phyloP scores from a whole-genome alignment of 495 filamentous ascomycete genomes.

The Aspergillus cavernicola region DNA sequence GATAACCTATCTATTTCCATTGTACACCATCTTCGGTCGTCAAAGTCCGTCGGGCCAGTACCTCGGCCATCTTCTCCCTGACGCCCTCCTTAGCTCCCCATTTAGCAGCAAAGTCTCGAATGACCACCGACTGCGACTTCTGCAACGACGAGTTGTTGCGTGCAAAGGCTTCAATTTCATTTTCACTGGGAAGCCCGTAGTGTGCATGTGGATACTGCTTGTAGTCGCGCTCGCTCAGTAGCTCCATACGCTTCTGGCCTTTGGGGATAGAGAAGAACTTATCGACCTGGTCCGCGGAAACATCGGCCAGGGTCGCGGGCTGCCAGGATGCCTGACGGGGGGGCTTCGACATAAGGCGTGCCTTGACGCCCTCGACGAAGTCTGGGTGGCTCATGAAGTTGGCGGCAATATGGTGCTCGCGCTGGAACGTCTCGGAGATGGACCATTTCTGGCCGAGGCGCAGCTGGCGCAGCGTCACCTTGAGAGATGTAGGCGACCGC shows the following conservation, averaged over 20 bases:
- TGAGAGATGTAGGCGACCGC: conserved; percentile 78
- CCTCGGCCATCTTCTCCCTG: conserved; percentile 38
- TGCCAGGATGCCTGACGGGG: conserved; percentile 61
- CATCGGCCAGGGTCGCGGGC: conserved; percentile 63
- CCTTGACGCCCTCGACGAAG: conserved; percentile 81
- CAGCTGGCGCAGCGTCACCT: conserved; percentile 78
- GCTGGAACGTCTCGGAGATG: conserved; percentile 77
- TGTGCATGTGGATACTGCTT: conserved; percentile 61
- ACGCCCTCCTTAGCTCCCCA: conserved; percentile 39
- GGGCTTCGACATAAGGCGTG: conserved; percentile 66
- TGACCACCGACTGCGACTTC: conserved; percentile 11
- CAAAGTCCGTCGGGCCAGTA: conserved; percentile 28
- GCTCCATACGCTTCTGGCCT: conserved; percentile 40
- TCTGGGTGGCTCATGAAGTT: conserved; percentile 85
- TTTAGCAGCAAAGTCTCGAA: conserved; percentile 28
- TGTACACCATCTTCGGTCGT: conserved; percentile 20
- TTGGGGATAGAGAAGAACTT: conserved; percentile 55
- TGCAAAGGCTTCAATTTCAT: conserved; percentile 58
- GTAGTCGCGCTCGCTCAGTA: conserved; percentile 56
- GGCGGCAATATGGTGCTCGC: conserved; percentile 73
- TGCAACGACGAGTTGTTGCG: neutral
- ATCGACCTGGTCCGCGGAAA: conserved; percentile 49
- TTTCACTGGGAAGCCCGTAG: conserved; percentile 71
- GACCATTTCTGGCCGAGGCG: conserved; percentile 68
- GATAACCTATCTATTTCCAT: conserved; percentile 26